A percentile compares a stretch with the other conserved stretches of the same genome.
These are phyloP conservation scores for Malus hybrid DNA, from an alignment of 331 rosid species.

Conservation along the genomic window DNA sequence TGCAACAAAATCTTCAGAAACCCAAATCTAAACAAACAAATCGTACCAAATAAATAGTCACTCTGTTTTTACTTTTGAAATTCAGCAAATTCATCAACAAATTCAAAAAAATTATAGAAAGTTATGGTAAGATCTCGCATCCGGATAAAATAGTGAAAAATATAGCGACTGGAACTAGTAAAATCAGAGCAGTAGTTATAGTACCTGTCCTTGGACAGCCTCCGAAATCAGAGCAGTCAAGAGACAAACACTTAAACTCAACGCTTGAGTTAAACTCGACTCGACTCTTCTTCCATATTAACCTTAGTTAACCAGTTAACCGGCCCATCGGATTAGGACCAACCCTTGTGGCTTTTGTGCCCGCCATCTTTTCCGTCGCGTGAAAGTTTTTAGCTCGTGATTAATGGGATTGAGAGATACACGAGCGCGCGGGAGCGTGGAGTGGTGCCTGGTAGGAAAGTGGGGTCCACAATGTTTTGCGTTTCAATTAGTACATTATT, in stretches of 20 bases:
- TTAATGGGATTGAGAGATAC: not conserved
- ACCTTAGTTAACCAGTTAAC: not conserved
- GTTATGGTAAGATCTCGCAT: not conserved
- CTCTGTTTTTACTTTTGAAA: not conserved
- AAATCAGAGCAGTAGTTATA: not conserved
- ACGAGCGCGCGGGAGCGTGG: conserved; percentile 14
- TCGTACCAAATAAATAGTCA: not conserved
- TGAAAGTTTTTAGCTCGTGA: not conserved
- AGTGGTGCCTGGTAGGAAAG: not conserved
- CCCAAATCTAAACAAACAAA: not conserved
- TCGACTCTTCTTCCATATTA: not conserved
- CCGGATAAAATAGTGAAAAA: not conserved
- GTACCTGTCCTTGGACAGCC: conserved; percentile 1
- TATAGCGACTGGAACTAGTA: not conserved
- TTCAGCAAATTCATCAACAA: no score
- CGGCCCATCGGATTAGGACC: not conserved
- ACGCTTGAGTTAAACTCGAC: not conserved
- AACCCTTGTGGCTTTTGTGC: not conserved
- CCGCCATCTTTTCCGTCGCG: not conserved
- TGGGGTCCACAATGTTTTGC: conserved; percentile 34
- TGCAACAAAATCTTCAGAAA: not conserved
- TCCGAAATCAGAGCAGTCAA: conserved; percentile 21
- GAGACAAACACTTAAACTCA: conserved; percentile 6
- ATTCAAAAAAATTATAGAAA: no score
- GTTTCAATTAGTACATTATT: no score